phyloP scores from a whole-genome alignment of 331 rosid genomes.

The Malus hybrid region DNA sequence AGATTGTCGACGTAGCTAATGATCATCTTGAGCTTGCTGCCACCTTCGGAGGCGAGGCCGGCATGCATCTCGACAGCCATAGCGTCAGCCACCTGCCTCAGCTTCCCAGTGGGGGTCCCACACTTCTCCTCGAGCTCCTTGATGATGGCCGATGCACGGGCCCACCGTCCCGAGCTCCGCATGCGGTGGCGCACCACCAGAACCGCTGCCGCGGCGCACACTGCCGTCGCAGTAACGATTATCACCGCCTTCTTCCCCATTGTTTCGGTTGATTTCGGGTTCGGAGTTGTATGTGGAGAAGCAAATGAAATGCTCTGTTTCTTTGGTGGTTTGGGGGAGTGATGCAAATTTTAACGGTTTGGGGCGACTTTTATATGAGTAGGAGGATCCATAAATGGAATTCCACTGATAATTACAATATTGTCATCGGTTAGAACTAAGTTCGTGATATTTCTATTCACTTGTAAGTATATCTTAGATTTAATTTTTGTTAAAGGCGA shows the following conservation, averaged over 20 bases:
- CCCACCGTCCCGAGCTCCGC: constrained; percentile 30
- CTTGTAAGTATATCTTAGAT: too few species aligned
- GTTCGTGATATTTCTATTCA: too few species aligned
- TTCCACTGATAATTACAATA: neutral
- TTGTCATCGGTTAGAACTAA: neutral
- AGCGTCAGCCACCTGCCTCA: constrained; percentile 42
- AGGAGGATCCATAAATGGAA: neutral
- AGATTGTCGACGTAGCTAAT: constrained; percentile 51
- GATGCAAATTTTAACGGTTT: neutral
- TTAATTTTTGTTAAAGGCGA: too few species aligned
- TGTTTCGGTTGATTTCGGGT: neutral
- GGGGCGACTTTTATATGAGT: neutral
- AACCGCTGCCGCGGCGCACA: constrained; percentile 29
- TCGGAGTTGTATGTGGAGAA: neutral
- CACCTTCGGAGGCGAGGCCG: constrained; percentile 49
- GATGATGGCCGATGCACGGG: constrained; percentile 21
- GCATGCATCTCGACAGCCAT: constrained; percentile 48
- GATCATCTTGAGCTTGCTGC: constrained; percentile 53
- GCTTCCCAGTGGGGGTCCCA: constrained; percentile 27
- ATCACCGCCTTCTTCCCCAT: constrained; percentile 38
- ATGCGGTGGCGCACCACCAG: constrained; percentile 36
- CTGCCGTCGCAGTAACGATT: constrained; percentile 31
- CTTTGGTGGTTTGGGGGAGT: neutral
- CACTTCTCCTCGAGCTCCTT: constrained; percentile 40
- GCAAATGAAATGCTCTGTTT: neutral